Evolutionary conservation across 108 stramenopile genomes (phyloP), one percentile per base, ranked within the genome.

Genomic region (Skeletonema tropicum): DNA sequence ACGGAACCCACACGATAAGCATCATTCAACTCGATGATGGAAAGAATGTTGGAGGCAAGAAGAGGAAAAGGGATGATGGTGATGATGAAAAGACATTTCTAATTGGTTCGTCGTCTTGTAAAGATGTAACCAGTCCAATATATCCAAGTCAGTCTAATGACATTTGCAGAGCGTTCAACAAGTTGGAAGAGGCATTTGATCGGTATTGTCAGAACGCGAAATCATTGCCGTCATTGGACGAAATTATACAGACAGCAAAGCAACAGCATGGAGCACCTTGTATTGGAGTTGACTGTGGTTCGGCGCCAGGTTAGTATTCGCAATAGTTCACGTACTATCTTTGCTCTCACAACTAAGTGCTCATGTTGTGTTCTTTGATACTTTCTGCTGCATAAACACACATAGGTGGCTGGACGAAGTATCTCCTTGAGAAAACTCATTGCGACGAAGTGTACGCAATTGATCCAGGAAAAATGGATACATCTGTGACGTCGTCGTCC

Each of bases 231-330:
- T 32, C 59, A 60, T 25, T 60, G 5, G 3, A 29, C 59, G 33
- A 60, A 25, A 14, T 32, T 5, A 32, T 15, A 21, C 13, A 32
- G 59, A 15, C 13, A 5, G 6, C 30, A 29, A 60, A 25, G 23
- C 29, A 32, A 4, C 13, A 60, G 21, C 14, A 32, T 15, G 6
- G 8, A 8, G 33, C 23, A 42, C 64, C 68, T 0, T 42, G 32
- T 5, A 39, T 80, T 38, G 88, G 78, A 11, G 60, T 91, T 30
- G 90, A 91, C 70, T 88, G 88, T 62, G 90, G 90, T 29, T 75
- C 86, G 6, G 77, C 90, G n/a, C 90, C 88, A 3, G 90, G 88
- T 45, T 45, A 45, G 42, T 45, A 45, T n/a, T 45, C 15, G 0
- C 42, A 45, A n/a, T 1, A 45, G 3, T 45, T 5, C 5, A 42